Conservation (phyloP, 192 early-diverging fungal genomes). For the Rhizophagus sp. region DNA sequence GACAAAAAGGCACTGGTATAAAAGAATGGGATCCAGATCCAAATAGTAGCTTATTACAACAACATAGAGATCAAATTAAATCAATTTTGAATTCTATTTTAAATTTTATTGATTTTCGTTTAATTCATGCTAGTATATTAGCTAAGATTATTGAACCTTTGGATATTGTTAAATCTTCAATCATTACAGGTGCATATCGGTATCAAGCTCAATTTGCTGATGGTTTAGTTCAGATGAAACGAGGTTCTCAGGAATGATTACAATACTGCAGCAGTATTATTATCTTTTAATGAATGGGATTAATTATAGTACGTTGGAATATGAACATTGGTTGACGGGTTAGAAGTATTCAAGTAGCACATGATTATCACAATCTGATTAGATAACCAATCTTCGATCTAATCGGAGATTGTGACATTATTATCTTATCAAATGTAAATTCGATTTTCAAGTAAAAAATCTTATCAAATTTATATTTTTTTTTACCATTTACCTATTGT, state of each 20-base stretch:
- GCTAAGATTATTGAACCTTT: background rate
- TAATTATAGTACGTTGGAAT: too few relatives aligned
- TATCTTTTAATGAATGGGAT: background rate
- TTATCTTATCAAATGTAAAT: too few relatives aligned
- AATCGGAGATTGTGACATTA: too few relatives aligned
- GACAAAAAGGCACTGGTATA: background rate
- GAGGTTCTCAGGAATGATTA: background rate
- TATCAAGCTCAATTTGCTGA: background rate
- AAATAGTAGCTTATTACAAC: background rate
- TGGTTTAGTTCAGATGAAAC: background rate
- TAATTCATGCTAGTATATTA: background rate
- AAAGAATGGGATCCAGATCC: background rate
- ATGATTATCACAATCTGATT: too few relatives aligned
- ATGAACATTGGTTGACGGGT: too few relatives aligned
- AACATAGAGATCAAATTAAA: background rate
- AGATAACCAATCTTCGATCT: too few relatives aligned
- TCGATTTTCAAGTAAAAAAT: too few relatives aligned
- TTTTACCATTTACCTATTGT: too few relatives aligned
- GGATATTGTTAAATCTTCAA: background rate
- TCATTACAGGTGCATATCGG: background rate
- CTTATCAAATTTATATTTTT: too few relatives aligned
- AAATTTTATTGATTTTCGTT: background rate
- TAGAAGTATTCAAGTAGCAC: too few relatives aligned
- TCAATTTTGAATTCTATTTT: background rate
- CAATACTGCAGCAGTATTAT: background rate